phyloP scores from a whole-genome alignment of 352 stramenopile genomes.

The Phytophthora pluvialis region DNA sequence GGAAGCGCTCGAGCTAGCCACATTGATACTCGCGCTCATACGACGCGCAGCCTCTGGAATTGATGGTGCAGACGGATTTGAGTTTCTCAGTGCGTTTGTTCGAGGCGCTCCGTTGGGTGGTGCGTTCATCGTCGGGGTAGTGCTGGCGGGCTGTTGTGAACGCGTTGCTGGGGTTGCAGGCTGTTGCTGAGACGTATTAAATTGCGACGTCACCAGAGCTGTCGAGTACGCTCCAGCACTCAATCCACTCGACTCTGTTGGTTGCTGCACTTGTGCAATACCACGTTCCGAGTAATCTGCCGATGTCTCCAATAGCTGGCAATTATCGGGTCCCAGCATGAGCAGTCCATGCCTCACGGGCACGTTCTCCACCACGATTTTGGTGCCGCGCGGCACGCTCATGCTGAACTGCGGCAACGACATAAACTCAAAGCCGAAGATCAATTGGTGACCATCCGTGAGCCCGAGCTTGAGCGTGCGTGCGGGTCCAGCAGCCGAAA shows the following conservation, averaged over 20 bases:
- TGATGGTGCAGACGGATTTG: background rate
- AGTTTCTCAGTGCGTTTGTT: constrained; percentile 4
- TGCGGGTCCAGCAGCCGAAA: constrained; percentile 54
- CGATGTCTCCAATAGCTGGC: constrained; percentile 57
- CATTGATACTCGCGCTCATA: constrained; percentile 6
- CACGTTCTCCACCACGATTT: constrained; percentile 74
- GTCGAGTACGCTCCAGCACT: constrained; percentile 60
- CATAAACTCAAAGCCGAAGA: constrained; percentile 78
- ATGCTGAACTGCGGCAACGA: constrained; percentile 62
- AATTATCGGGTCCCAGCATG: constrained; percentile 71
- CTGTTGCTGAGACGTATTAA: constrained; percentile 29
- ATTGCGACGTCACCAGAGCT: constrained; percentile 59
- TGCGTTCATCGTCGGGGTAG: constrained; percentile 3
- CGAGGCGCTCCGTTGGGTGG: background rate
- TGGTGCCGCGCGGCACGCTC: constrained; percentile 62
- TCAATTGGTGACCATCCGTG: constrained; percentile 78
- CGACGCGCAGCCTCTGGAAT: constrained; percentile 7
- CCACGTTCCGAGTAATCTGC: constrained; percentile 30
- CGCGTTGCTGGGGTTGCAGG: constrained; percentile 1
- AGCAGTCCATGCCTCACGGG: constrained; percentile 75
- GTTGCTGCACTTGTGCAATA: constrained; percentile 18
- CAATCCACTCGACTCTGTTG: constrained; percentile 19
- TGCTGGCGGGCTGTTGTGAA: constrained; percentile 5
- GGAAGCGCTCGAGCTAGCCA: background rate
- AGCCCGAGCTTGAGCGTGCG: constrained; percentile 86